Base-by-base conservation (phyloP, 108 stramenopile species). In the Conticribra weissflogii region DNA sequence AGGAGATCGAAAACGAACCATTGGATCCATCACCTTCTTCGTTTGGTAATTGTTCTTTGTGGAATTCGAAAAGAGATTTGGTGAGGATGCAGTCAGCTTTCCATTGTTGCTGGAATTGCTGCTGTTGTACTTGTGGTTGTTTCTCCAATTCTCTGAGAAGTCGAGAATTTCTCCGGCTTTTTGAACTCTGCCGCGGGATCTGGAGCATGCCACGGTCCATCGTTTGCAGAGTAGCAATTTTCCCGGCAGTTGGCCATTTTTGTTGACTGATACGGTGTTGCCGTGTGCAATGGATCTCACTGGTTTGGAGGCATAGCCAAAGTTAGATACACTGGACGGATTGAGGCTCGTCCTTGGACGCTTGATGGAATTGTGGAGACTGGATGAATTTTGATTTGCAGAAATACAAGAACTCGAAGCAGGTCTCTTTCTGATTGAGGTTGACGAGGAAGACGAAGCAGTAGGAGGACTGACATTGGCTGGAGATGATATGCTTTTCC, bases 161-260 rank as follows among this genome's bases (percentile, higher is more conserved):
- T 49, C 33, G 28, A 63, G 50, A 2, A 30, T 9, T 66, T 79
- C 73, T 9, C 67, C 62, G 53, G 68, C 16, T 17, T 28, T 79
- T 77, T 88, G 56, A 76, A 32, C 21, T 33, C 61, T 34, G 72
- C 59, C 51, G 19, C 25, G 52, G 83, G 83, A 69, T 83, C 60
- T 50, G 80, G 79, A 65, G 67, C 51, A 7, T 59, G 73, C 57
- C 66, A 87, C 51, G 61, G 63, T 51, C 89, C 90, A 91, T 63
- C 93, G 87, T 52, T 90, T 79, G 77, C 90, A 92, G 9, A 95
- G 62, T 4, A 90, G 56, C 70, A 87, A 84, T 25, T 64, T 52
- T 32, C 29, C 9, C 4, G 41, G 4, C 50, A 27, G 16, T 41
- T 55, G 21, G 31, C 28, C 1, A 31, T 48, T 22, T 0, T 60